phyloP scores from a whole-genome alignment of 305 asterid species.

The Fraxinus latifolia region DNA sequence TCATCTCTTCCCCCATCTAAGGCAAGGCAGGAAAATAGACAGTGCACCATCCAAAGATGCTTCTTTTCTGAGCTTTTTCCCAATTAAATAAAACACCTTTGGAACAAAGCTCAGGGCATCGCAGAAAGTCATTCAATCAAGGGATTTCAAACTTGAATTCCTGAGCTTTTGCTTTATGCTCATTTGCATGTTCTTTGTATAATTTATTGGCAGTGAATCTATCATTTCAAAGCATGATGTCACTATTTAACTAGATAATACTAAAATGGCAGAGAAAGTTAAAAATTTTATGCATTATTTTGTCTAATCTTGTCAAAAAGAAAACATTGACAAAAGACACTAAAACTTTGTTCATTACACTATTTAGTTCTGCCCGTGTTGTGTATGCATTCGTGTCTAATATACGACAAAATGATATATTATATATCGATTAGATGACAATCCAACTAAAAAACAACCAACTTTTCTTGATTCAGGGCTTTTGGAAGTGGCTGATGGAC shows the following conservation, averaged over 20 bases:
- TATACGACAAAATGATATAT: background rate
- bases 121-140: background rate
- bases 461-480: background rate
- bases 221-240: background rate
- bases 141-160: background rate
- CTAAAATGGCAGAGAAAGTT: constrained; percentile 35
- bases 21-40: background rate
- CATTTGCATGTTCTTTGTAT: background rate
- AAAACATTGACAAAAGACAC: background rate
- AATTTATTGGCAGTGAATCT: background rate
- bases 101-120: constrained; percentile 2
- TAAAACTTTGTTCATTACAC: background rate
- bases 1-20: background rate
- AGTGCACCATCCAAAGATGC: background rate
- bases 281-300: constrained; percentile 30
- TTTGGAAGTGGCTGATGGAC: background rate
- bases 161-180: background rate
- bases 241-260: constrained; percentile 3
- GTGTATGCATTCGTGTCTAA: background rate
- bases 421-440: background rate
- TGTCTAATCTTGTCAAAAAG: background rate
- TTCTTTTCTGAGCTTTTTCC: background rate
- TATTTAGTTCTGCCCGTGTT: background rate
- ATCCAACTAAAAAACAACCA: background rate
- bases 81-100: background rate